A percentile compares a stretch with the other conserved stretches of the same genome.
These are phyloP conservation scores for Rhizopogon vinicolor DNA, from an alignment of 768 basidiomycete genomes.

Conservation along the genomic window DNA sequence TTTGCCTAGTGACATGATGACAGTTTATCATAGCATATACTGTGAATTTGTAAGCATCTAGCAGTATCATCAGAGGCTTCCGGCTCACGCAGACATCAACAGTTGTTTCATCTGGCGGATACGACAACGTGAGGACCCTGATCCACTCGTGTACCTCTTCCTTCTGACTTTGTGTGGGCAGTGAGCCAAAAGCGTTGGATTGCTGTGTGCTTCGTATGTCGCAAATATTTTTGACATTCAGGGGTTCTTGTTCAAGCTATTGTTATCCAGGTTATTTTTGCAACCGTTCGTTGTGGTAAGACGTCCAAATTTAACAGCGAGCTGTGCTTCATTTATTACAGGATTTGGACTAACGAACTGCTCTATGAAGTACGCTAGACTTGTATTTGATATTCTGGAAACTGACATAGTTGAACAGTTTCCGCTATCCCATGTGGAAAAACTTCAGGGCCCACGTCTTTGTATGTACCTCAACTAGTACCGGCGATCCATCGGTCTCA, in stretches of 20 bases:
- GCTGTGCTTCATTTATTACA: neutral
- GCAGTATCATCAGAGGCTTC: neutral
- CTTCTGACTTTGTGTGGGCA: neutral
- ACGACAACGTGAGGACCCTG: slow-evolving; percentile 8
- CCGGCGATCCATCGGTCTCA: neutral
- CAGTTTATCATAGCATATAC: slow-evolving; percentile 3
- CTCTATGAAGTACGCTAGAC: neutral
- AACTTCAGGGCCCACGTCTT: neutral
- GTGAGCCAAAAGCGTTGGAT: slow-evolving; percentile 8
- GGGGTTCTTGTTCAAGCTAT: neutral
- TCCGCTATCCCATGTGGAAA: neutral
- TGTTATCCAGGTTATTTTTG: slow-evolving; percentile 2
- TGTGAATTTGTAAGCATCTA: slow-evolving; percentile 2
- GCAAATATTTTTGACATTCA: neutral
- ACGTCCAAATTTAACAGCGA: neutral
- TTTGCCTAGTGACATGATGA: neutral
- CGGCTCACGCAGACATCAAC: neutral
- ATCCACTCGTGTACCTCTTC: neutral
- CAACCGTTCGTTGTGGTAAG: slow-evolving; percentile 8
- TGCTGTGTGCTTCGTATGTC: slow-evolving; percentile 10
- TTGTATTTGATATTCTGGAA: no score
- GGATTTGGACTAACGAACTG: slow-evolving; percentile 7
- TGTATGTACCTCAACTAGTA: slow-evolving; percentile 1
- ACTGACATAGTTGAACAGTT: neutral
- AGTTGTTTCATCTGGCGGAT: slow-evolving; percentile 17